Conservation (phyloP, 2,329 filamentous ascomycete genomes). For the Pseudocercospora musae region DNA sequence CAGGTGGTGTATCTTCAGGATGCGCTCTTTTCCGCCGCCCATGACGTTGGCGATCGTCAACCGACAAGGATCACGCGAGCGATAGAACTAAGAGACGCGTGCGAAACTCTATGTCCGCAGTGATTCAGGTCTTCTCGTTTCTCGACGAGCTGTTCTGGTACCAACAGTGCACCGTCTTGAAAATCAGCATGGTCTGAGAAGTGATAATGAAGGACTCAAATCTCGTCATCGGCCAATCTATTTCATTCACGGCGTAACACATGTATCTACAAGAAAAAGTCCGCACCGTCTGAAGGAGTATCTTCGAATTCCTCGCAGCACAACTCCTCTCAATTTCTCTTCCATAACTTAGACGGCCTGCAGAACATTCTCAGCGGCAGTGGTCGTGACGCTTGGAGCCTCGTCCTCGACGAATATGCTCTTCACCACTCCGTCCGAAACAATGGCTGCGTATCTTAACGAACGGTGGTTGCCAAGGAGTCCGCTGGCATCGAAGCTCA, state of each 20-base stretch:
- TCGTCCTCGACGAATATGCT: conserved; percentile 28
- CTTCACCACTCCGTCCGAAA: conserved; percentile 24
- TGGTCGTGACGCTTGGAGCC: conserved; percentile 26
- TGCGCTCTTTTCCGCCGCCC: neutral
- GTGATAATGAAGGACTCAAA: neutral
- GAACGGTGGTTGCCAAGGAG: conserved; percentile 28
- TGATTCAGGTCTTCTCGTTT: neutral
- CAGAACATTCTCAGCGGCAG: conserved; percentile 24
- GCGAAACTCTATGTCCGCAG: neutral
- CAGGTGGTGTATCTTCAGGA: neutral
- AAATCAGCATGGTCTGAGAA: neutral
- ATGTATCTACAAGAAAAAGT: neutral
- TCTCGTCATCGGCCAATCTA: neutral
- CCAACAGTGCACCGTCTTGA: no score
- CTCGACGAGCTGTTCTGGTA: no score
- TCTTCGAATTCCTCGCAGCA: neutral
- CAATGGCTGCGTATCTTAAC: conserved; percentile 26
- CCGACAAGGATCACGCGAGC: conserved; percentile 6
- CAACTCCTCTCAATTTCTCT: neutral
- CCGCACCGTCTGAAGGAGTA: neutral
- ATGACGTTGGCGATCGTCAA: neutral
- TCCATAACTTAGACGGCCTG: conserved; percentile 11
- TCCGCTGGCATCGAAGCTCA: conserved; percentile 26
- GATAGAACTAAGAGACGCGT: neutral
- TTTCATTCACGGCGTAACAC: neutral